Percentiles rank a stretch among this genome's conserved stretches.
Evolutionary conservation across 305 asterid genomes (phyloP).

Genomic region (Andrographis paniculata): DNA sequence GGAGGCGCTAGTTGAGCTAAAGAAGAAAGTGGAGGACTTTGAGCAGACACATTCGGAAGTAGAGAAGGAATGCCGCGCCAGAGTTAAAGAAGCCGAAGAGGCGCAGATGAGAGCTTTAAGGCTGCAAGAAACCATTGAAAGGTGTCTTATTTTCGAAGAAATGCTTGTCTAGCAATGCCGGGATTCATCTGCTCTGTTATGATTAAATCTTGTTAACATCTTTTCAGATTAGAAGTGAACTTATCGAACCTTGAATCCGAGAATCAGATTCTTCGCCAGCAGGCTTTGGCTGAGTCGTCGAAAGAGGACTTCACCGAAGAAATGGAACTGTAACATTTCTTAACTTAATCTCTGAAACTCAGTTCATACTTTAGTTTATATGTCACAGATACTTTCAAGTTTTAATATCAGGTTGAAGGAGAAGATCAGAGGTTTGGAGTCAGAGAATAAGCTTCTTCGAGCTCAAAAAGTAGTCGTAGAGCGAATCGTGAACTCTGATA

Average conservation of each 20-base stretch:
- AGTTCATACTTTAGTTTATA: background rate
- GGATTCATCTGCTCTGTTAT: conserved; percentile 18
- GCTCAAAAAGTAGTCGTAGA: conserved; percentile 49
- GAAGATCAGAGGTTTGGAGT: conserved; percentile 63
- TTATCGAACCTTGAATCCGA: conserved; percentile 85
- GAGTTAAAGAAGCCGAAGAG: conserved; percentile 69
- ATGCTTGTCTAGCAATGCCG: conserved; percentile 14
- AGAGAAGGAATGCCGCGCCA: conserved; percentile 56
- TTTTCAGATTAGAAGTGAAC: conserved; percentile 66
- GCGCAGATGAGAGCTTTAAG: conserved; percentile 53
- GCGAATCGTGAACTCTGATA: conserved; percentile 36
- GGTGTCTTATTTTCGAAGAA: conserved; percentile 36
- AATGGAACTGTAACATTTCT: conserved; percentile 54
- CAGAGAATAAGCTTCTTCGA: conserved; percentile 57
- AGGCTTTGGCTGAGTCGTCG: conserved; percentile 75
- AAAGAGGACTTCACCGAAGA: conserved; percentile 70
- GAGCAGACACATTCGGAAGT: conserved; percentile 49
- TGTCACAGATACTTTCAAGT: conserved; percentile 14
- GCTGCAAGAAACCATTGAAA: conserved; percentile 79
- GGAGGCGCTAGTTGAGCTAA: conserved; percentile 60
- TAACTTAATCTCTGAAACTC: background rate
- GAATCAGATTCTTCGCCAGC: conserved; percentile 93
- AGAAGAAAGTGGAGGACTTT: conserved; percentile 56
- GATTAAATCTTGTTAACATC: conserved; percentile 22
- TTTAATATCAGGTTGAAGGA: conserved; percentile 48